Evolutionary conservation across 352 stramenopile genomes (phyloP).

Genomic region (Pythium phragmiticola): DNA sequence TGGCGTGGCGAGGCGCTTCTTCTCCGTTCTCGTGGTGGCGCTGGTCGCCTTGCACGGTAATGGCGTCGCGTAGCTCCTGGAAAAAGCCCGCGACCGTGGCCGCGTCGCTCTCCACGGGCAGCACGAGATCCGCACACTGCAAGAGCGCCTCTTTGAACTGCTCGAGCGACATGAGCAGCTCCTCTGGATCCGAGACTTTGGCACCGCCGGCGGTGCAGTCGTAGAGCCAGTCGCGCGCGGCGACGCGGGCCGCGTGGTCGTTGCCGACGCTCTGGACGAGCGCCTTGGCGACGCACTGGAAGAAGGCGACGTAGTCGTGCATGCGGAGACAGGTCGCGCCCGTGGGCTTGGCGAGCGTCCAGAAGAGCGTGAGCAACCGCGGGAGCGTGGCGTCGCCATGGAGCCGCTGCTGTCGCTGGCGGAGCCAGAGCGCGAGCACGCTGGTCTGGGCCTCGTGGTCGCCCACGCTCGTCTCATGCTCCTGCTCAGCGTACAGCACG

Average conservation of each 20-base stretch:
- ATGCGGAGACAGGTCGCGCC: conserved; percentile 9
- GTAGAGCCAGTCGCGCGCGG: conserved; percentile 69
- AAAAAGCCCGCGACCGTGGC: conserved; percentile 52
- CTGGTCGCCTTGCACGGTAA: conserved; percentile 23
- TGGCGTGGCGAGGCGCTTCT: too few species aligned
- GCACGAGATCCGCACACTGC: conserved; percentile 56
- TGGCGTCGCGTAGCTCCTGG: conserved; percentile 47
- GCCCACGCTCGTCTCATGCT: conserved; percentile 61
- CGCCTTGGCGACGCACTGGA: conserved; percentile 55
- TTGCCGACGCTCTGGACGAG: conserved; percentile 50
- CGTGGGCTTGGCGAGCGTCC: conserved; percentile 56
- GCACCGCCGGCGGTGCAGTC: conserved; percentile 31
- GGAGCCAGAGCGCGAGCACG: conserved; percentile 53
- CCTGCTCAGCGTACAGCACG: conserved; percentile 60
- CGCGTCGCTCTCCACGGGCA: conserved; percentile 55
- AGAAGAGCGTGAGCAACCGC: conserved; percentile 46
- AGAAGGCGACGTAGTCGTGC: conserved; percentile 53
- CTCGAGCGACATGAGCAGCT: conserved; percentile 33
- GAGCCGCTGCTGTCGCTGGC: conserved; percentile 38
- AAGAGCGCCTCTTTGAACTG: conserved; percentile 62
- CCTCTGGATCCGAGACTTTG: background rate
- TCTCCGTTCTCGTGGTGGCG: background rate
- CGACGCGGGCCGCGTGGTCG: conserved; percentile 36
- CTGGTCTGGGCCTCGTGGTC: conserved; percentile 42
- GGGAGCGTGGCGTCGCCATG: conserved; percentile 27